These are phyloP conservation scores for Stephanodiscus minutulus DNA, from an alignment of 108 stramenopile genomes.

Conservation along the genomic window DNA sequence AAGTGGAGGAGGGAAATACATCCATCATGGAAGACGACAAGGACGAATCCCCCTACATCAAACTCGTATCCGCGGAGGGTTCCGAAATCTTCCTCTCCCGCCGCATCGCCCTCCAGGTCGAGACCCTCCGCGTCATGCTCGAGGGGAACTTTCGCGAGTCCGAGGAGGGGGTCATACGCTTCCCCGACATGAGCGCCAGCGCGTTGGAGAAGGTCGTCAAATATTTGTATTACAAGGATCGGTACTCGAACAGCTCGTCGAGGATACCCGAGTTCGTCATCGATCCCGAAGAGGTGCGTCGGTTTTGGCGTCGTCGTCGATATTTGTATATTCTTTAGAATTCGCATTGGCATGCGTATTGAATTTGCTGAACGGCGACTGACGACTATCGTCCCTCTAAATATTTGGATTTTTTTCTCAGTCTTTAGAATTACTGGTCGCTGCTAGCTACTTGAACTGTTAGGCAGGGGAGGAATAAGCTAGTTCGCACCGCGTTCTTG, in stretches of 20 bases:
- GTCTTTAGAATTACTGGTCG: slow-evolving; percentile 84
- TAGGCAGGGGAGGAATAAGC: slow-evolving; percentile 14
- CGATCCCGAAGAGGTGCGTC: slow-evolving; percentile 72
- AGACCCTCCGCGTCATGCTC: slow-evolving; percentile 80
- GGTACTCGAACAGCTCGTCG: slow-evolving; percentile 57
- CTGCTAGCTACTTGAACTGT: slow-evolving; percentile 83
- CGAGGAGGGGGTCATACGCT: slow-evolving; percentile 78
- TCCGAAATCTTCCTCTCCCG: slow-evolving; percentile 54
- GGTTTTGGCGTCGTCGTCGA: neutral
- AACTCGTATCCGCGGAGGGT: slow-evolving; percentile 81
- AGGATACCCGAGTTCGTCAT: slow-evolving; percentile 85
- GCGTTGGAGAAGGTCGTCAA: slow-evolving; percentile 80
- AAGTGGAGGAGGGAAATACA: too few species aligned
- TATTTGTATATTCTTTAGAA: neutral
- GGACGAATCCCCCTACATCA: slow-evolving; percentile 61
- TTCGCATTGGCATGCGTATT: neutral
- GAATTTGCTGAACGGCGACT: neutral
- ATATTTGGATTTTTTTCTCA: slow-evolving; percentile 7
- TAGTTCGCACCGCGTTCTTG: neutral
- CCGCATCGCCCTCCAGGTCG: slow-evolving; percentile 50
- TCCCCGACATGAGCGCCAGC: slow-evolving; percentile 74
- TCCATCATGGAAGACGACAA: slow-evolving; percentile 50
- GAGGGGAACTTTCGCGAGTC: slow-evolving; percentile 81
- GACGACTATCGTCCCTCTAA: too few species aligned
- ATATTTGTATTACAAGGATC: slow-evolving; percentile 83